Base-by-base conservation (phyloP, 352 stramenopile species). In the Phytophthora tentaculata region DNA sequence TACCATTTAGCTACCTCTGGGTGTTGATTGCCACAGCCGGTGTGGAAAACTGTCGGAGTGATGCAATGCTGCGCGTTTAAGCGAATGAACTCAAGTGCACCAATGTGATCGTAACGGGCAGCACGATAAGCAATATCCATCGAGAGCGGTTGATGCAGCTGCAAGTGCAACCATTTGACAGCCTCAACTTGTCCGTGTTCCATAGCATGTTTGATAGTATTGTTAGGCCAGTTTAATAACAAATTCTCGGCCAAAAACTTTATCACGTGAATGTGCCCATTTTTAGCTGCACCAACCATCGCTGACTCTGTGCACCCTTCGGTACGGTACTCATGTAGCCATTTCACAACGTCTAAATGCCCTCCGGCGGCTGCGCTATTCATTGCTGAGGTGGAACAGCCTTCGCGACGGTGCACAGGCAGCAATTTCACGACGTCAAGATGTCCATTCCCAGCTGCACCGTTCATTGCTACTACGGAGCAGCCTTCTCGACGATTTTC, bases 401-500 rank as follows among this genome's bases (percentile, higher is more conserved):
- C 35, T 43, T 43, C 35, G 12, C 13, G 14, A n/a, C 35, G 14
- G 14, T 43, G 3, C 14, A 19, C 35, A 43, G n/a, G 35, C 14
- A 43, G 35, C 13, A 2, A 43, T 43, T 43, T n/a, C 35, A 43
- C 35, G 14, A 43, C 35, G 14, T 43, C 35, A 43, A 43, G 35
- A 43, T 43, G 35, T 1, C 35, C 35, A 8, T 39, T 39, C 4
- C 7, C 12, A 24, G 59, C 59, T 10, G 59, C 59, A 14, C 16
- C 29, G 32, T 62, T 67, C 61, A 67, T 67, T 9, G 51, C 51
- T 35, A 53, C 26, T 32, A 52, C 62, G 14, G 50, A 41, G 29
- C 59, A 67, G 5, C 48, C 59, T 20, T 67, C 50, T 20, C 39
- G 37, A 22, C 59, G 59, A 47, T 67, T 49, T 51, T 61, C 39